Evolutionary conservation across 768 basidiomycete species (phyloP), one percentile per base, ranked within the genome.

Genomic region (Thelephora aurantiotincta): DNA sequence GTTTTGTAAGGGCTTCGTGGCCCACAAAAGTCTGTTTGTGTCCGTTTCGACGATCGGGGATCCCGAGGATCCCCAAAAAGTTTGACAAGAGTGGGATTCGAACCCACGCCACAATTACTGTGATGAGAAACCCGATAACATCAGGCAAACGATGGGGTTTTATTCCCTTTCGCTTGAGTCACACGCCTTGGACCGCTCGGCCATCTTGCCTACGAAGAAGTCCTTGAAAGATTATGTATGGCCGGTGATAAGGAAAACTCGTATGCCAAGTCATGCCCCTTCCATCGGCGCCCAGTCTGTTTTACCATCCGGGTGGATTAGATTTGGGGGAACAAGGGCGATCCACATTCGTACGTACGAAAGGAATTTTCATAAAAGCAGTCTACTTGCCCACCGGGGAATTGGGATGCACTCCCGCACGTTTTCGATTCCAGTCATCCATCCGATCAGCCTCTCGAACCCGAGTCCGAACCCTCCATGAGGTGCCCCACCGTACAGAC

Each of bases 381-480:
- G 82, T 59, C 79, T 71, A 33, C 84, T 86, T 12, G 80, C 72
- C 88, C 89, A 92, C 50, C 94, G 68, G 1, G 93, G 93, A 72
- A 96, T 89, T 5, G 89, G 78, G 36, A 93, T 77, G 57, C 89
- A 89, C 60, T 99, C 96, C 50, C 87, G 70, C n/a, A 98, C 75
- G 63, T 94, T 98, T 50, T 83, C 82, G 41, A 88, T 70, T 0
- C 91, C 92, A 16, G 82, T 78, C 11, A 96, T 64, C 85, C 88
- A 94, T 38, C 79, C 77, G 14, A 98, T 70, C 16, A 96, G 68
- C 51, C 96, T 69, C 63, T 99, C 96, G 57, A 94, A 96, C 1
- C 96, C 96, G 69, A 98, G 71, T 5, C 96, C 96, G 63, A 91
- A 98, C 13, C 96, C 96, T 13, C 87, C 92, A 63, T 97, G 94